Conservation (phyloP, 176 grass and related monocot genomes). For the Tillandsia leiboldiana region DNA sequence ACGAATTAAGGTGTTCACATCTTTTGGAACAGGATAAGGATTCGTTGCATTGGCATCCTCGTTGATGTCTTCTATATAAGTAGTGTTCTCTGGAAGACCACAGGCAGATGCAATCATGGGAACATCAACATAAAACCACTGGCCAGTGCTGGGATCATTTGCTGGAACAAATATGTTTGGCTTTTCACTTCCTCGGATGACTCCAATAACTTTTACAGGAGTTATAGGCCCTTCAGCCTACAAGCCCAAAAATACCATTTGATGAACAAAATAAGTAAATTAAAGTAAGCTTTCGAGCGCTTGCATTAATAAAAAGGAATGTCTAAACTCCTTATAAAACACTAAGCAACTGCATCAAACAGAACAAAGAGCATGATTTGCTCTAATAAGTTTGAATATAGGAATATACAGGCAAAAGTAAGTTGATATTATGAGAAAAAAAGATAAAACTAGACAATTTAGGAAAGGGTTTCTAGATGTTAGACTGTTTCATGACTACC, state of each 20-base stretch:
- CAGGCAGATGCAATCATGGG: constrained; percentile 66
- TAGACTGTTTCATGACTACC: not conserved
- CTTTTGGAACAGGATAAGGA: constrained; percentile 93
- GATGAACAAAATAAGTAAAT: not conserved
- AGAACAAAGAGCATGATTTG: not conserved
- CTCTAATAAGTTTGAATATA: not conserved
- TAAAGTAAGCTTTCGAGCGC: not conserved
- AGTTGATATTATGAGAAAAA: not conserved
- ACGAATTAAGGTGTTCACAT: constrained; percentile 70
- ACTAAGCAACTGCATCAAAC: not conserved
- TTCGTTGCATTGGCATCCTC: constrained; percentile 57
- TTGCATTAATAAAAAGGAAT: no score
- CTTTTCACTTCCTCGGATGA: constrained; percentile 89
- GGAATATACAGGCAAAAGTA: not conserved
- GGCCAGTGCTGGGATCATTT: constrained; percentile 66
- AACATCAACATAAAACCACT: constrained; percentile 96
- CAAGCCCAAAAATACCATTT: constrained; percentile 28
- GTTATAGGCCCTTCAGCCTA: constrained; percentile 37
- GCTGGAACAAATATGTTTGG: constrained; percentile 91
- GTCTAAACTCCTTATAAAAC: no score
- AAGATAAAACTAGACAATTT: not conserved
- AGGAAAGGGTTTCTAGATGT: not conserved
- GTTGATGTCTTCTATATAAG: constrained; percentile 78
- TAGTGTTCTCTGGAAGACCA: constrained; percentile 55
- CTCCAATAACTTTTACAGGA: constrained; percentile 53